Conservation (phyloP, 257 asterid genomes). For the Ophiorrhiza pumila region DNA sequence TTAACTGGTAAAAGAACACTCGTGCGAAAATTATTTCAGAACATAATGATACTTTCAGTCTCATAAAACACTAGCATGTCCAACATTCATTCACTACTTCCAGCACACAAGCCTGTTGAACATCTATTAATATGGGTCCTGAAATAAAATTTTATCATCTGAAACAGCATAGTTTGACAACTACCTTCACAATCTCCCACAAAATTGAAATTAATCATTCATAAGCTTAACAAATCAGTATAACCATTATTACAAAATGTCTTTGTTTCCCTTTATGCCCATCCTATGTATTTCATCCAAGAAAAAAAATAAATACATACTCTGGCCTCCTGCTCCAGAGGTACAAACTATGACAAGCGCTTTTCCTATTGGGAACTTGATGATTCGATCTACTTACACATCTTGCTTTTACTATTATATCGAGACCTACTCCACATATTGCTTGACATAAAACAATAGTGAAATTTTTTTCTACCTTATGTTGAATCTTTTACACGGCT, state of each 20-base stretch:
- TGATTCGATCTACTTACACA: too few species aligned
- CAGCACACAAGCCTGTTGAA: not conserved
- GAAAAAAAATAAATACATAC: too few species aligned
- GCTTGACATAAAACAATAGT: too few species aligned
- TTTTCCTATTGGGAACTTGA: too few species aligned
- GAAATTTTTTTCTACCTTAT: too few species aligned
- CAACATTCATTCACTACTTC: not conserved
- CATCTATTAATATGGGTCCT: not conserved
- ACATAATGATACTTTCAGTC: not conserved
- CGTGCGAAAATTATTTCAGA: not conserved
- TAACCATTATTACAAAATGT: not conserved
- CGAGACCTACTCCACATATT: too few species aligned
- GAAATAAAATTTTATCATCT: conserved; percentile 1
- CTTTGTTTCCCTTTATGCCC: not conserved
- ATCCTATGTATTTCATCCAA: too few species aligned
- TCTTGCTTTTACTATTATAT: too few species aligned
- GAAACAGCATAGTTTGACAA: not conserved
- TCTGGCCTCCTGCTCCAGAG: too few species aligned
- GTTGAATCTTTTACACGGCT: too few species aligned
- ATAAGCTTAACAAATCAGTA: not conserved
- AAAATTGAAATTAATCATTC: not conserved
- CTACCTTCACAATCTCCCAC: not conserved
- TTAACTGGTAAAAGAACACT: not conserved
- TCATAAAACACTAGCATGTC: not conserved
- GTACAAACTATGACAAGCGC: too few species aligned